Percentiles rank a stretch among this genome's conserved stretches.
These are phyloP conservation scores for Hemisphaericaspora xylofermentans DNA, from an alignment of 1,139 yeast genomes.

Conservation along the genomic window DNA sequence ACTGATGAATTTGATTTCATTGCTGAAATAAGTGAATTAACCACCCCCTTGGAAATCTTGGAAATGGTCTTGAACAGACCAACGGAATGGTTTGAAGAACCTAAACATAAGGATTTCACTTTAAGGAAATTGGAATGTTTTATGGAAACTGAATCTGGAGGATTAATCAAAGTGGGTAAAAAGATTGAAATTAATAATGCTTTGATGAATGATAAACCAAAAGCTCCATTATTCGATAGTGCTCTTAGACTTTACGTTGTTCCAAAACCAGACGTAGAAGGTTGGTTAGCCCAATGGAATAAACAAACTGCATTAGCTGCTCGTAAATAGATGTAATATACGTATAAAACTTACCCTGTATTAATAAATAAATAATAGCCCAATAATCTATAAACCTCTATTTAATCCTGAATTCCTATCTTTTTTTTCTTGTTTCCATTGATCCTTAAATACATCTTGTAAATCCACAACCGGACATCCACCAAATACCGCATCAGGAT, in stretches of 20 bases:
- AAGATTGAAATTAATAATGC: slow-evolving; percentile 67
- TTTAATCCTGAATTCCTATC: neutral
- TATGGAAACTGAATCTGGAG: slow-evolving; percentile 83
- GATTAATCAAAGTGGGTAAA: slow-evolving; percentile 82
- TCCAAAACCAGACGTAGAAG: slow-evolving; percentile 65
- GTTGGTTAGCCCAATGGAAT: slow-evolving; percentile 68
- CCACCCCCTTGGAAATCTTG: slow-evolving; percentile 60
- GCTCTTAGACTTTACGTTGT: slow-evolving; percentile 74
- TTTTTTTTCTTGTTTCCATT: neutral
- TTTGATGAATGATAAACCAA: slow-evolving; percentile 60
- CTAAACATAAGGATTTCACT: slow-evolving; percentile 59
- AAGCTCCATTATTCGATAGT: slow-evolving; percentile 76
- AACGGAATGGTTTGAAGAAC: slow-evolving; percentile 67
- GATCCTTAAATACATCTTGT: slow-evolving; percentile 32
- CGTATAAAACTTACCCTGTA: neutral
- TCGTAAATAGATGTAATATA: slow-evolving; percentile 24
- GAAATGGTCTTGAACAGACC: slow-evolving; percentile 62
- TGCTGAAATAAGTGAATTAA: slow-evolving; percentile 68
- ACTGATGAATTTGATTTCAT: slow-evolving; percentile 82
- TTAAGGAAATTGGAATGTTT: slow-evolving; percentile 65
- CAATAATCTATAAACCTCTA: slow-evolving; percentile 3
- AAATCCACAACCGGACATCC: slow-evolving; percentile 68
- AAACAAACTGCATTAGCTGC: slow-evolving; percentile 62
- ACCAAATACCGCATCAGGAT: slow-evolving; percentile 78
- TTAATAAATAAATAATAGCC: slow-evolving; percentile 4